Conservation (phyloP, 164 flowering plant species). For the Liriodendron chinense region DNA sequence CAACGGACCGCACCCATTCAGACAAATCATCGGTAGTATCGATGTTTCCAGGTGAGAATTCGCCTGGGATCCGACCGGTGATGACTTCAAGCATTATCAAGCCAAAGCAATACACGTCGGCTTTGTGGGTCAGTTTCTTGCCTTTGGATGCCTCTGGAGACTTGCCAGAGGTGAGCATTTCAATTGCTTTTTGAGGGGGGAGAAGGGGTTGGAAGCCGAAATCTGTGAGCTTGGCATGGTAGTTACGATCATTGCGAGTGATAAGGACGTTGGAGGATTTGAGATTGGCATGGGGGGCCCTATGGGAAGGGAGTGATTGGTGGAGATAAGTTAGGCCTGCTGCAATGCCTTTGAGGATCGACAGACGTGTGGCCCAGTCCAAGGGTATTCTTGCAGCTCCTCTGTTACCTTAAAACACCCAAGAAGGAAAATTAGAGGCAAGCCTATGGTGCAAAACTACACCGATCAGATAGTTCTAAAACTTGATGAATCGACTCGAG, state of each 20-base stretch:
- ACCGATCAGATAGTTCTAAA: too few relatives aligned
- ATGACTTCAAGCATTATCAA: constrained; percentile 52
- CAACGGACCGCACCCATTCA: constrained; percentile 50
- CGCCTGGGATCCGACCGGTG: constrained; percentile 48
- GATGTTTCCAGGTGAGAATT: constrained; percentile 6
- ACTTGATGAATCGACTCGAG: too few relatives aligned
- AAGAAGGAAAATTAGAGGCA: too few relatives aligned
- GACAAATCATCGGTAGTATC: constrained; percentile 25
- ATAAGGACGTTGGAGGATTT: constrained; percentile 62
- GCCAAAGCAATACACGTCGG: constrained; percentile 69
- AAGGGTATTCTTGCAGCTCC: constrained; percentile 40
- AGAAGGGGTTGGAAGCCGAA: constrained; percentile 54
- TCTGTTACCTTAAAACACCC: constrained; percentile 33
- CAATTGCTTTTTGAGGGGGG: constrained; percentile 17
- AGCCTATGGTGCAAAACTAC: too few relatives aligned
- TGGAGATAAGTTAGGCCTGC: constrained; percentile 53
- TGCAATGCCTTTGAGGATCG: constrained; percentile 52
- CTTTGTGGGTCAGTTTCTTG: constrained; percentile 43
- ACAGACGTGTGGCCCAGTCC: constrained; percentile 43
- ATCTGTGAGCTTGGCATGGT: constrained; percentile 46
- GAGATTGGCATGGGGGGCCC: constrained; percentile 62
- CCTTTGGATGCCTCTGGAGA: constrained; percentile 44
- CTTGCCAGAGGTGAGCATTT: constrained; percentile 32
- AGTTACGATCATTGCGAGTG: constrained; percentile 7
- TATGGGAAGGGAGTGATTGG: constrained; percentile 39